A percentile compares a stretch with the other conserved stretches of the same genome.
phyloP scores from a whole-genome alignment of 2,329 filamentous ascomycete species.

The Pseudonectria foliicola region DNA sequence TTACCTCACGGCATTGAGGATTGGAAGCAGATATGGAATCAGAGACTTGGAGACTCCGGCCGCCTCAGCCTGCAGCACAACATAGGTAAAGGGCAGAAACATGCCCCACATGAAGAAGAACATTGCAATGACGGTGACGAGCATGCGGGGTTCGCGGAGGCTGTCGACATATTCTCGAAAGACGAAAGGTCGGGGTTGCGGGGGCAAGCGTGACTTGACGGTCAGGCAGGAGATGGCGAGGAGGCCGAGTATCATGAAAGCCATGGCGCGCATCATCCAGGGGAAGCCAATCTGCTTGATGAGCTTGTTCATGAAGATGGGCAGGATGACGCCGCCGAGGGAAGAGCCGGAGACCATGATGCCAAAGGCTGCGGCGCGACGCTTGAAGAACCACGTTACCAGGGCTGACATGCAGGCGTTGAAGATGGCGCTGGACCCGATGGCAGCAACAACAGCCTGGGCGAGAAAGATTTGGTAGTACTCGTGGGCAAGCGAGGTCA shows the following conservation, averaged over 20 bases:
- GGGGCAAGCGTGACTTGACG: conserved; percentile 33
- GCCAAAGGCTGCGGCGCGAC: conserved; percentile 46
- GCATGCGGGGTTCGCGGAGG: conserved; percentile 39
- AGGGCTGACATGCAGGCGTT: conserved; percentile 35
- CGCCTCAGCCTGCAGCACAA: conserved; percentile 39
- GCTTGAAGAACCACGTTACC: conserved; percentile 45
- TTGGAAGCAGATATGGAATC: conserved; percentile 42
- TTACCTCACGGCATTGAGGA: conserved; percentile 49
- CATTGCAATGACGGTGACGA: conserved; percentile 34
- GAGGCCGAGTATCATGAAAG: conserved; percentile 36
- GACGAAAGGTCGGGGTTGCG: conserved; percentile 37
- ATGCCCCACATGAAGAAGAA: conserved; percentile 52
- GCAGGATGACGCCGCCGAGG: conserved; percentile 49
- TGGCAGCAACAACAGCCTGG: conserved; percentile 32
- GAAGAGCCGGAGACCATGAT: conserved; percentile 47
- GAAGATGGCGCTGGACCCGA: conserved; percentile 39
- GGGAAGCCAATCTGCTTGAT: conserved; percentile 38
- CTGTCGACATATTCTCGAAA: conserved; percentile 39
- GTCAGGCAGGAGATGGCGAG: conserved; percentile 28
- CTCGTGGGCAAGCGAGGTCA: conserved; percentile 44
- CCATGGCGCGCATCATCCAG: conserved; percentile 42
- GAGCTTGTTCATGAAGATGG: conserved; percentile 54
- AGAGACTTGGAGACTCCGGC: conserved; percentile 35
- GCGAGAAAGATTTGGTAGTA: conserved; percentile 41
- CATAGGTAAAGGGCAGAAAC: conserved; percentile 49